Evolutionary conservation across 371 early-diverging fungal species (phyloP).

Genomic region (Coemansia linderi): DNA sequence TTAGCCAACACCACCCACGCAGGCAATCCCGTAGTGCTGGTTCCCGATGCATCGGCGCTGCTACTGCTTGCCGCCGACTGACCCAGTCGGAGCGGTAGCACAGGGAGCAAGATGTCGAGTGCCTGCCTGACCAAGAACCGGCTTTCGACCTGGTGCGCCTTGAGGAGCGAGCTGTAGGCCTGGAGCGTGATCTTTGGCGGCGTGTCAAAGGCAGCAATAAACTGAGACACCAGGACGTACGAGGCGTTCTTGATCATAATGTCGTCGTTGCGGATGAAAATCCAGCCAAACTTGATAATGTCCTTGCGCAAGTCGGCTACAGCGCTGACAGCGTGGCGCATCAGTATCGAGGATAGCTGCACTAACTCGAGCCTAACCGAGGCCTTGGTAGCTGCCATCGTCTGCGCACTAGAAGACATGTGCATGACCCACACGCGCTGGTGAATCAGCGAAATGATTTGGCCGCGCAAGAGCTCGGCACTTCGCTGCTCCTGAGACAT

Average conservation of each 20-base stretch:
- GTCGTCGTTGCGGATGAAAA: slow-evolving; percentile 85
- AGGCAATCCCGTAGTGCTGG: slow-evolving; percentile 61
- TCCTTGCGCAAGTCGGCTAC: slow-evolving; percentile 86
- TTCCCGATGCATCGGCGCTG: slow-evolving; percentile 1
- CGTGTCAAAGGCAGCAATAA: slow-evolving; percentile 90
- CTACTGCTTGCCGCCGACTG: slow-evolving; percentile 20
- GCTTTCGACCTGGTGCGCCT: slow-evolving; percentile 85
- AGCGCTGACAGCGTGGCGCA: slow-evolving; percentile 77
- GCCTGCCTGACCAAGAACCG: slow-evolving; percentile 88
- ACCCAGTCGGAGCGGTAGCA: slow-evolving; percentile 78
- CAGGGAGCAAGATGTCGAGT: slow-evolving; percentile 88
- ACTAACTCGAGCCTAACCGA: slow-evolving; percentile 84
- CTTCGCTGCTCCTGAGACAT: slow-evolving; percentile 43
- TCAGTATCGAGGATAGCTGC: slow-evolving; percentile 87
- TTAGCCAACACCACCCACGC: slow-evolving; percentile 89
- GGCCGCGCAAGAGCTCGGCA: slow-evolving; percentile 70
- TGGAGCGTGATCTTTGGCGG: slow-evolving; percentile 90
- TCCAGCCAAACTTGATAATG: slow-evolving; percentile 95
- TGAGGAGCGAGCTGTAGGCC: slow-evolving; percentile 84
- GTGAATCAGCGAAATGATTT: slow-evolving; percentile 64
- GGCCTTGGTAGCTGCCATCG: slow-evolving; percentile 65
- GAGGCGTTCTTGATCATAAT: slow-evolving; percentile 92
- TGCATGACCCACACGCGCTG: slow-evolving; percentile 54
- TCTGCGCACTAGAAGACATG: slow-evolving; percentile 37
- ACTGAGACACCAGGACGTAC: slow-evolving; percentile 87